Conservation (phyloP, 768 basidiomycete genomes). For the Coprinellus aureogranulatus region DNA sequence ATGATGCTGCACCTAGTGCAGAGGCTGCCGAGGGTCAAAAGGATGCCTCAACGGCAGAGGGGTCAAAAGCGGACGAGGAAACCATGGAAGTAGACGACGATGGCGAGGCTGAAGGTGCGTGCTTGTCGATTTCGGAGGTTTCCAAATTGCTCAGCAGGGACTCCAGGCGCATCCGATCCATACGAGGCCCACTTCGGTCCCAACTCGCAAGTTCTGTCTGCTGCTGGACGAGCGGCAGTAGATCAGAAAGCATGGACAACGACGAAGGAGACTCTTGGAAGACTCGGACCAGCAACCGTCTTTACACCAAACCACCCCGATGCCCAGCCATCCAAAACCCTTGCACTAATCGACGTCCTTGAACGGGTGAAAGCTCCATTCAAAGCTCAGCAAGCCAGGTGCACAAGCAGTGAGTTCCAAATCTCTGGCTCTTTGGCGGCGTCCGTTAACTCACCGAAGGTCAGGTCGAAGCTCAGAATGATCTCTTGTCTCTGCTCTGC, state of each 20-base stretch:
- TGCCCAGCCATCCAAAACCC: slow-evolving; percentile 23
- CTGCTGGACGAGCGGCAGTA: slow-evolving; percentile 46
- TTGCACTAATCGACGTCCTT: slow-evolving; percentile 39
- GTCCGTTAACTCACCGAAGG: slow-evolving; percentile 31
- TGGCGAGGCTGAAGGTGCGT: slow-evolving; percentile 26
- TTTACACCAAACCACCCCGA: slow-evolving; percentile 45
- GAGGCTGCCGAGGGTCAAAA: slow-evolving; percentile 11
- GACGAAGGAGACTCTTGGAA: slow-evolving; percentile 48
- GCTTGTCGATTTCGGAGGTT: neutral
- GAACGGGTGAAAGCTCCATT: slow-evolving; percentile 59
- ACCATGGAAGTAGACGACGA: slow-evolving; percentile 24
- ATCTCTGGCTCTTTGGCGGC: neutral
- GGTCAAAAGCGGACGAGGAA: slow-evolving; percentile 17
- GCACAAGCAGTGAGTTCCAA: slow-evolving; percentile 44
- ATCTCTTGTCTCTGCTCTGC: slow-evolving; percentile 62
- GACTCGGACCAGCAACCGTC: slow-evolving; percentile 55
- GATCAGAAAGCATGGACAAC: slow-evolving; percentile 59
- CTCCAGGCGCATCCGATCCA: slow-evolving; percentile 31
- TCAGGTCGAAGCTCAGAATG: slow-evolving; percentile 56
- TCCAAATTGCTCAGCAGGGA: neutral
- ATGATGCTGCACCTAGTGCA: neutral
- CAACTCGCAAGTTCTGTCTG: slow-evolving; percentile 50
- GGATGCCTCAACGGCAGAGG: neutral
- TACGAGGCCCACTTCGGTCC: slow-evolving; percentile 79
- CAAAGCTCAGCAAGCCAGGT: slow-evolving; percentile 49